Conservation (phyloP, 2,329 filamentous ascomycete species). For the Septoria petroselini region DNA sequence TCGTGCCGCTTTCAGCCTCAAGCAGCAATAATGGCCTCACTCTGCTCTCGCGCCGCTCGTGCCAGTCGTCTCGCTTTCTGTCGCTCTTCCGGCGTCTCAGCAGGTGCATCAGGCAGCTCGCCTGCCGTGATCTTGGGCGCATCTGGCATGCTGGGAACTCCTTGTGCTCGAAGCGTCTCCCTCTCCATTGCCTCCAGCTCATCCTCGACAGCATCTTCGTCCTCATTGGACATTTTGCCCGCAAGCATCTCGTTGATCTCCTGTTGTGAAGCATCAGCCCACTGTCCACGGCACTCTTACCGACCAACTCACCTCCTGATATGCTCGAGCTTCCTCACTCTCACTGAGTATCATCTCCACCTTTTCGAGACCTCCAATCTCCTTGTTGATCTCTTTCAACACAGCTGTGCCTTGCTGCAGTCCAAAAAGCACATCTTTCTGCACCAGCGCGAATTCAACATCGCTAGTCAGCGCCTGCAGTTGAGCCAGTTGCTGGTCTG, state of each 20-base stretch:
- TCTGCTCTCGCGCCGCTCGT: slow-evolving; percentile 25
- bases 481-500: slow-evolving; percentile 89
- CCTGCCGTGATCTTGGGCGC: slow-evolving; percentile 36
- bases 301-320: slow-evolving; percentile 65
- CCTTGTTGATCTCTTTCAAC: slow-evolving; percentile 82
- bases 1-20: slow-evolving; percentile 4
- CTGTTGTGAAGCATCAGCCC: slow-evolving; percentile 45
- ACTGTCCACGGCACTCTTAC: neutral
- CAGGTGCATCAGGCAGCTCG: slow-evolving; percentile 36
- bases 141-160: slow-evolving; percentile 39
- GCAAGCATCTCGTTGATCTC: slow-evolving; percentile 91
- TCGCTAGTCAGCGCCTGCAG: slow-evolving; percentile 82
- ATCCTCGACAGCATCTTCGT: slow-evolving; percentile 97
- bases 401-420: slow-evolving; percentile 88
- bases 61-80: slow-evolving; percentile 32
- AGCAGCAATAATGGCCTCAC: slow-evolving; percentile 31
- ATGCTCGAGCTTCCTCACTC: slow-evolving; percentile 82
- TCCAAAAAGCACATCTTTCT: slow-evolving; percentile 93
- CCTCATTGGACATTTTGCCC: slow-evolving; percentile 83
- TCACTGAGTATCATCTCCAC: slow-evolving; percentile 96
- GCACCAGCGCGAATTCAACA: slow-evolving; percentile 93
- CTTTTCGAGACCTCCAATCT: slow-evolving; percentile 92
- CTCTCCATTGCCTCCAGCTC: slow-evolving; percentile 79
- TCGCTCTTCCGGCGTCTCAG: slow-evolving; percentile 30
- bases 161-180: slow-evolving; percentile 48